Base-by-base conservation (phyloP, 495 filamentous ascomycete genomes). In the Aspergillus conjunctus region DNA sequence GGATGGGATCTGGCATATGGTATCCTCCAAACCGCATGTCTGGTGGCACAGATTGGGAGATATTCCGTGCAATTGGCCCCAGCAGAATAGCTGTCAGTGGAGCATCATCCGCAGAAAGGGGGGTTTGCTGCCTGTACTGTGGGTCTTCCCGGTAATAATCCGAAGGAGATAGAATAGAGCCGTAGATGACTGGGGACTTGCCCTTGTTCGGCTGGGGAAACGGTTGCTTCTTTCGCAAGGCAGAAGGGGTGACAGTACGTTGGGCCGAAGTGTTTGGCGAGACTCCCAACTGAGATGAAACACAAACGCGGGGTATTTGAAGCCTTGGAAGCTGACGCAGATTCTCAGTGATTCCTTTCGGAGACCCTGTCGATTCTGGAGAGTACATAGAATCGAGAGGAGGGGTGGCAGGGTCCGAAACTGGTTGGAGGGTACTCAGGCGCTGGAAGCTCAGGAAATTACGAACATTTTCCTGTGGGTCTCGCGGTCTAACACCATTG, bases 401-500 rank as follows among this genome's bases (percentile, higher is more conserved):
- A 31, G 79, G 75, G 17, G 70, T 75, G 26, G 68, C 55, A 46
- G 75, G 76, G 6, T 83, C 77, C 21, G 77, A 66, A 9, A 66
- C 72, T 33, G 78, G 54, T 33, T 70, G 62, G 7, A 73, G 71
- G 52, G 67, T 37, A 17, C 81, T 70, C 15, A 90, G 70, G 60
- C 87, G 83, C 65, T 96, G 92, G 71, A 91, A 91, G 66, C 83
- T 81, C 51, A 98, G 77, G 78, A 95, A 98, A 49, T 96, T 87
- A 49, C 90, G 85, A 20, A 98, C 89, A 63, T 91, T 95, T 71
- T 98, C 93, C 66, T 92, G 91, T 8, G 93, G 91, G 71, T 98
- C 93, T 33, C 87, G 83, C 1, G 73, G 72, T 53, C 86, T 74
- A 11, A 98, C 72, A 51, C 81, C 84, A 37, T 84, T 81, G 10